phyloP scores from a whole-genome alignment of 225 moss, liverwort and hornwort species.

The Thuidium tamariscinum region DNA sequence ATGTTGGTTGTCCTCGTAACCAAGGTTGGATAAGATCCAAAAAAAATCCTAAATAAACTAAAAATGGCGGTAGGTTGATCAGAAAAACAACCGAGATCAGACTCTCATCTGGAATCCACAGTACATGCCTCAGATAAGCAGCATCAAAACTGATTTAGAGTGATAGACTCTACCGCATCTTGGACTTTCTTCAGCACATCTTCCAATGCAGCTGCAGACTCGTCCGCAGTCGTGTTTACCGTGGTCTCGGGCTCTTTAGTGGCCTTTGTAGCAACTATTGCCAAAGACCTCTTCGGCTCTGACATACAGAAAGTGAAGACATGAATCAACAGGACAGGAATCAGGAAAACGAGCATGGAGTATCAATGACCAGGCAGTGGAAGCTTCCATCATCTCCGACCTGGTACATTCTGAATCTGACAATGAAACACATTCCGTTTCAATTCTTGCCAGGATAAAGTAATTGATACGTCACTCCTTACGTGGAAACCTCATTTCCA shows the following conservation, averaged over 20 bases:
- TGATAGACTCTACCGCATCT: conserved; percentile 19
- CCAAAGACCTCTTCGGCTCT: conserved; percentile 48
- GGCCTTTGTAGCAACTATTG: conserved; percentile 45
- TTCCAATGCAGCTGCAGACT: conserved; percentile 21
- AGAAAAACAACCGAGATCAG: not conserved
- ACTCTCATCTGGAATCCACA: not conserved
- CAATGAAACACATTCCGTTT: not conserved
- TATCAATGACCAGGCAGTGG: not conserved
- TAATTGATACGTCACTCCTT: not conserved
- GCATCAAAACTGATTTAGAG: not conserved
- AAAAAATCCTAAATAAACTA: not conserved
- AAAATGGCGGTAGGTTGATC: not conserved
- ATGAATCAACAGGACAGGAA: not conserved
- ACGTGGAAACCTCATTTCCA: not conserved
- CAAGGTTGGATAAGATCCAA: not conserved
- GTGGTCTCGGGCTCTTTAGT: conserved; percentile 43
- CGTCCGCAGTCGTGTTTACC: conserved; percentile 14
- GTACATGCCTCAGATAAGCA: not conserved
- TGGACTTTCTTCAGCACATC: conserved; percentile 51
- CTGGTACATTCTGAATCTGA: not conserved
- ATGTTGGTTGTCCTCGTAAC: not conserved
- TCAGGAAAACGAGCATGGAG: not conserved
- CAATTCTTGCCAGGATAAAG: not conserved
- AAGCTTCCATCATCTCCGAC: not conserved
- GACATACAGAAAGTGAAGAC: not conserved